Evolutionary conservation across 2,329 filamentous ascomycete genomes (phyloP), one percentile per base, ranked within the genome.

Genomic region (Colletotrichum chlorophyti): DNA sequence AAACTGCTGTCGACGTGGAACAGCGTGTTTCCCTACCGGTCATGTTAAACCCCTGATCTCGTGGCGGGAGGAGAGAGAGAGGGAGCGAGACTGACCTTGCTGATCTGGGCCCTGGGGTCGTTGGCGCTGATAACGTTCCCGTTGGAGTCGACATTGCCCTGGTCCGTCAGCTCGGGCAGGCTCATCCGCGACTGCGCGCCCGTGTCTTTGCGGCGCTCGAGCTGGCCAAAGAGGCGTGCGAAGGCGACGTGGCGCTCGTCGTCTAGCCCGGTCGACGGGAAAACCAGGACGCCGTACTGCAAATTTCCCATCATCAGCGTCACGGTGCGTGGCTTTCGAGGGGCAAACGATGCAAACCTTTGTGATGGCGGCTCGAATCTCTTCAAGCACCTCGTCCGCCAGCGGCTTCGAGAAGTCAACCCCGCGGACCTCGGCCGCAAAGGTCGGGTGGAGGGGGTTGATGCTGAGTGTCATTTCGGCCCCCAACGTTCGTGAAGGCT

Each of bases 1-100:
- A 82, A 85, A 19, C 76, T 79, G 15, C 77, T 81, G 67, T 85
- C 83, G 11, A 77, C 77, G 59, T 86, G 83, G 68, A 82, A 86
- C 11, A 83, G 72, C 2, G 66, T 68, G 64, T 85, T 84, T 29
- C 78, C 80, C 66, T 67, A 51, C 21, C 65, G 65, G n/a, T 57
- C 41, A 49, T 68, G 64, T 15, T 15, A 32, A 52, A 12, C 5
- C n/a, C n/a, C n/a, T n/a, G n/a, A n/a, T n/a, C n/a, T n/a, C n/a
- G n/a, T n/a, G n/a, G n/a, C n/a, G n/a, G n/a, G n/a, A n/a, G n/a
- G n/a, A n/a, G n/a, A n/a, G 19, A 9, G 2, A 23, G 4, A 23
- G 10, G 9, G 12, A 8, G 34, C 8, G 17, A 11, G 23, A 7
- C 69, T 60, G 53, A 76, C 75, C 65, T 72, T 70, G 62, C 74